phyloP scores from a whole-genome alignment of 148 eudicot species.

The Persicaria maculosa region DNA sequence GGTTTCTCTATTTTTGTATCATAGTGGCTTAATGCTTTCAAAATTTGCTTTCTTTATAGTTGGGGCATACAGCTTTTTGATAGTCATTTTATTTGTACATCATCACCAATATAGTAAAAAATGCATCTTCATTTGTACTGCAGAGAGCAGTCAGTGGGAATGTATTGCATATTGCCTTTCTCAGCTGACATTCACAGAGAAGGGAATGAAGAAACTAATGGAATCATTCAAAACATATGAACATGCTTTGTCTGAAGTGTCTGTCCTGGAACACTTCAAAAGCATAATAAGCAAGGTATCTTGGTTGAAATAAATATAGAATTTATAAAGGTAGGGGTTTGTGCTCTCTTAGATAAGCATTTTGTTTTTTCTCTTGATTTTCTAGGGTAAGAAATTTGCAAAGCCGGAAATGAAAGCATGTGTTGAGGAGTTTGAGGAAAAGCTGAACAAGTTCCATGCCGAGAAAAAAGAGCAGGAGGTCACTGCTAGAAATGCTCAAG shows the following conservation, averaged over 20 bases:
- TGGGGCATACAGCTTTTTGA: background rate
- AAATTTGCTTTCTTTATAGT: background rate
- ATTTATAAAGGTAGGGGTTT: too few species aligned
- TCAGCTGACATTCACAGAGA: conserved; percentile 91
- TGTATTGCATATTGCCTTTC: conserved; percentile 93
- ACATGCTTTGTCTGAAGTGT: conserved; percentile 68
- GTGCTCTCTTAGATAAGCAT: background rate
- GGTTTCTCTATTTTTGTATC: background rate
- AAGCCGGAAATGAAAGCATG: conserved; percentile 78
- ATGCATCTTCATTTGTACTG: conserved; percentile 14
- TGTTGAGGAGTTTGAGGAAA: conserved; percentile 91
- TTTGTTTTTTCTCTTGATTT: background rate
- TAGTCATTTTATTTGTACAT: background rate
- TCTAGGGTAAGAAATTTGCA: conserved; percentile 88
- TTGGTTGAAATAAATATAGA: background rate
- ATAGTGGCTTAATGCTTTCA: background rate
- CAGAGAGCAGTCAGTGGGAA: conserved; percentile 86
- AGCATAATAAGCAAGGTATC: conserved; percentile 77
- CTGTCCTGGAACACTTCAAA: conserved; percentile 84
- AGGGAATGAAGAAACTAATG: conserved; percentile 85
- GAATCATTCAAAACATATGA: conserved; percentile 86
- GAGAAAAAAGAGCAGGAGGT: conserved; percentile 85
- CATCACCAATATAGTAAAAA: background rate
- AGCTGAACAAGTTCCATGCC: conserved; percentile 61
- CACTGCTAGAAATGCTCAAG: conserved; percentile 82